These are phyloP conservation scores for Prinsepia uniflora DNA, from an alignment of 306 rosid species.

Conservation along the genomic window DNA sequence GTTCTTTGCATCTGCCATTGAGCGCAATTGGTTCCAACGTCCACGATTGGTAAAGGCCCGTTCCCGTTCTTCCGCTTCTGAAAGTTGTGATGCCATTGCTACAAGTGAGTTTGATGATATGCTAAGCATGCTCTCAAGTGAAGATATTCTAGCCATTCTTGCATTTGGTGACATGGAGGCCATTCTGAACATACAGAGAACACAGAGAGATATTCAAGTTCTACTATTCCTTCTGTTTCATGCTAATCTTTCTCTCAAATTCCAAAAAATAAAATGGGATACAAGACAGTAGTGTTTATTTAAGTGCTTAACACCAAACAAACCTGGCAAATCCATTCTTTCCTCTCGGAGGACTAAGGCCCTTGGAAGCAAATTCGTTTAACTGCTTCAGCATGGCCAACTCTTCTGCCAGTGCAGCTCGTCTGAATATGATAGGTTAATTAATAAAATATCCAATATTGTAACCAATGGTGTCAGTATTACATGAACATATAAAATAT, in stretches of 20 bases:
- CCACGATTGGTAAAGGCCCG: slow-evolving; percentile 94
- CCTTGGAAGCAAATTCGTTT: slow-evolving; percentile 84
- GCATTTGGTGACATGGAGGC: slow-evolving; percentile 97
- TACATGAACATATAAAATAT: slow-evolving; percentile 10
- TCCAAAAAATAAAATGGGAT: neutral
- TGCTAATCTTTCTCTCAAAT: slow-evolving; percentile 16
- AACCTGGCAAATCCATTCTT: slow-evolving; percentile 91
- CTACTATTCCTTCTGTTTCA: slow-evolving; percentile 18
- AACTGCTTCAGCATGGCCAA: slow-evolving; percentile 87
- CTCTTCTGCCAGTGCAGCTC: slow-evolving; percentile 98
- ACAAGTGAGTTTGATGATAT: slow-evolving; percentile 96
- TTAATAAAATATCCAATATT: slow-evolving; percentile 18
- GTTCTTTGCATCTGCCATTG: slow-evolving; percentile 97
- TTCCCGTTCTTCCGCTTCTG: slow-evolving; percentile 98
- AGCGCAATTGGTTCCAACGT: slow-evolving; percentile 97
- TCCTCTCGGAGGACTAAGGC: slow-evolving; percentile 94
- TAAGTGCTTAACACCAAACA: slow-evolving; percentile 11
- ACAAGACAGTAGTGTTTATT: slow-evolving; percentile 12
- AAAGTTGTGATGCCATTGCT: slow-evolving; percentile 99
- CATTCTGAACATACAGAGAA: slow-evolving; percentile 52
- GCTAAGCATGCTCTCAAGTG: slow-evolving; percentile 92
- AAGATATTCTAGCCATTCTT: slow-evolving; percentile 87
- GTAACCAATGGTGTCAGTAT: slow-evolving; percentile 19
- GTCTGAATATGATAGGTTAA: slow-evolving; percentile 51
- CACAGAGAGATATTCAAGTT: neutral